These are phyloP conservation scores for Gamarada debralockiae DNA, from an alignment of 495 filamentous ascomycete genomes.

Conservation along the genomic window DNA sequence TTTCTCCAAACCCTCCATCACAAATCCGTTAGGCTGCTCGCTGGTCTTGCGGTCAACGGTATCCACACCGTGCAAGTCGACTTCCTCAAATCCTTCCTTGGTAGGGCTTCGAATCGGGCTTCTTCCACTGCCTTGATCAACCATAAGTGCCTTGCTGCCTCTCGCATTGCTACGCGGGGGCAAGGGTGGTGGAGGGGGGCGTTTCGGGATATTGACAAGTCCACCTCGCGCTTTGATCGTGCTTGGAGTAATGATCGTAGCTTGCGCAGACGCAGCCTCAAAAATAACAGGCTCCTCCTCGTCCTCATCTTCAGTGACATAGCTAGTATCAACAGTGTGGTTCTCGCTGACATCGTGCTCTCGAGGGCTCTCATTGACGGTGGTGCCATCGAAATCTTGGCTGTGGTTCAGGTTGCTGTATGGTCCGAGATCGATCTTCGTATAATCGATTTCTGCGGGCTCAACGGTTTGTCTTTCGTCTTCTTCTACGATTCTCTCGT, in stretches of 20 bases:
- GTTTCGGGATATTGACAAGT: conserved; percentile 69
- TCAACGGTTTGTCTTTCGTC: conserved; percentile 12
- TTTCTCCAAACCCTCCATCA: not conserved
- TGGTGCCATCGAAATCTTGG: conserved; percentile 21
- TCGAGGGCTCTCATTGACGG: conserved; percentile 15
- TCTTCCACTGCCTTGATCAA: conserved; percentile 15
- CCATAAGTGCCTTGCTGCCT: conserved; percentile 14
- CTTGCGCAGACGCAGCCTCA: conserved; percentile 41
- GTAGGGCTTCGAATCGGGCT: conserved; percentile 7
- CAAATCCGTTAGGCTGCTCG: not conserved
- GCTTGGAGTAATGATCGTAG: conserved; percentile 48
- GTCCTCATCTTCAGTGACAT: conserved; percentile 35
- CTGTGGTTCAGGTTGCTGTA: conserved; percentile 29
- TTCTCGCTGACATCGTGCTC: conserved; percentile 15
- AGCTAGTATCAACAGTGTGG: conserved; percentile 14
- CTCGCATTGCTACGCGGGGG: conserved; percentile 20
- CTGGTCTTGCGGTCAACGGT: not conserved
- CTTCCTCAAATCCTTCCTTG: conserved; percentile 21
- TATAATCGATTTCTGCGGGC: conserved; percentile 49
- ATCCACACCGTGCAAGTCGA: conserved; percentile 9
- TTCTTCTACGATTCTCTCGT: conserved; percentile 28
- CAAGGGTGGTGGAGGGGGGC: conserved; percentile 54
- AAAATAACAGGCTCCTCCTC: conserved; percentile 50
- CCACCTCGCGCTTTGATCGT: conserved; percentile 47
- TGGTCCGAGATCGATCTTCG: conserved; percentile 46